Conservation (phyloP, 106 monocot species). For the Apostasia shenzhenica region DNA sequence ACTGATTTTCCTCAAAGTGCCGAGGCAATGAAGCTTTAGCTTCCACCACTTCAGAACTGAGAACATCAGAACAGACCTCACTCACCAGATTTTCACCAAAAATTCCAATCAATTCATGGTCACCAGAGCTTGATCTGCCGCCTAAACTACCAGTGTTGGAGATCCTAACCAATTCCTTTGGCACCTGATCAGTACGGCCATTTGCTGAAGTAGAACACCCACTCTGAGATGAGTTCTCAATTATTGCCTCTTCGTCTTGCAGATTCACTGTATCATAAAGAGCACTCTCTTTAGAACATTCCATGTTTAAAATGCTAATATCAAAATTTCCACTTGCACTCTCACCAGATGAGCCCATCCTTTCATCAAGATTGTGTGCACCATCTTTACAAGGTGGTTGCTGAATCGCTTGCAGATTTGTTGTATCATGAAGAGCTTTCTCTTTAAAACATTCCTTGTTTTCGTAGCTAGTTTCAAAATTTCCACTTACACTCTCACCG, state of each 20-base stretch:
- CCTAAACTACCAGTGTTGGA: no score
- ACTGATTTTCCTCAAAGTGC: constrained; percentile 37
- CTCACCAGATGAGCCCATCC: constrained; percentile 6
- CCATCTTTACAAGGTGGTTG: no score
- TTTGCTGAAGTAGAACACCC: neutral
- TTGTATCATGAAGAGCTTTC: constrained; percentile 1
- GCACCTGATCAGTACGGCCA: neutral
- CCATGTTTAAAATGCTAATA: no score
- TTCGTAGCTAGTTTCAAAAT: neutral
- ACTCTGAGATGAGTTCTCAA: neutral
- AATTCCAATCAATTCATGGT: neutral
- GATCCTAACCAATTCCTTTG: no score
- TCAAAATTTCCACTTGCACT: no score
- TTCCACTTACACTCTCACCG: constrained; percentile 7
- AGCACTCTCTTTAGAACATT: no score
- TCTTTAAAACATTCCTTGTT: constrained; percentile 18
- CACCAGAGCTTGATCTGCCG: no score
- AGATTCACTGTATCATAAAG: neutral
- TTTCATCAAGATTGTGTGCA: neutral
- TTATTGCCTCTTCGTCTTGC: neutral
- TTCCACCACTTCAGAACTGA: constrained; percentile 4
- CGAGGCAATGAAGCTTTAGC: constrained; percentile 10
- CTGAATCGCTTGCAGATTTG: neutral
- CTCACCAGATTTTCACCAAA: constrained; percentile 1
- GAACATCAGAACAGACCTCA: constrained; percentile 3